Base-by-base conservation (phyloP, 169 alveolate species). In the Plasmodium knowlesi region DNA sequence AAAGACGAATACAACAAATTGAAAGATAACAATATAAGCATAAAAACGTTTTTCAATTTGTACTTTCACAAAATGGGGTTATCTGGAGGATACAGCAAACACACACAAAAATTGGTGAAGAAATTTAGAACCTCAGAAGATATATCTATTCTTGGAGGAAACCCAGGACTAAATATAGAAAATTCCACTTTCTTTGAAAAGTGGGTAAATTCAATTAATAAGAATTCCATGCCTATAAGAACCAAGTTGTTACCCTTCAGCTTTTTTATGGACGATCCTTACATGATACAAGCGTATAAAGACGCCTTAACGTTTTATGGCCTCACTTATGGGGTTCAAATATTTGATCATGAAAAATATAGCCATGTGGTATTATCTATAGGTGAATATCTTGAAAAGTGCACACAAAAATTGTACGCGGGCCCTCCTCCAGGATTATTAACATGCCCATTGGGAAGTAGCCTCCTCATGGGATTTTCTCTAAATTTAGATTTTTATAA, bases 381-480 rank as follows among this genome's bases (percentile, higher is more conserved):
- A 41, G 92, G 92, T 39, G 79, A 53, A 43, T 93, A 95, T 95
- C 95, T 95, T n/a, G 84, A 82, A 81, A 81, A 67, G 19, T 67
- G 82, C 12, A 83, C 82, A 8, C 97, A 96, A 39, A 91, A 96
- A 34, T 76, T 93, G 43, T 97, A 95, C 88, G 93, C 95, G 12
- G 98, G 98, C 3, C 84, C 95, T 16, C 90, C 97, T 5, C 97
- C 97, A 14, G 98, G 98, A 5, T 95, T 94, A 93, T 97, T 97
- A 12, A 95, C 96, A 79, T 97, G 98, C 53, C 98, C 98, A 12
- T 46, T 70, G n/a, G 96, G 96, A 37, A 95, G 90, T 41, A 95
- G 92, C 22, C 46, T 97, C 57, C 39, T 97, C 74, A 94, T 97
- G 96, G 98, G 98, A 2, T 97, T 95, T 90, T 94, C 98, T 0